A percentile compares a stretch with the other conserved stretches of the same genome.
Conservation (phyloP, 1,284 basidiomycete species). For the Bjerkandera adusta region DNA sequence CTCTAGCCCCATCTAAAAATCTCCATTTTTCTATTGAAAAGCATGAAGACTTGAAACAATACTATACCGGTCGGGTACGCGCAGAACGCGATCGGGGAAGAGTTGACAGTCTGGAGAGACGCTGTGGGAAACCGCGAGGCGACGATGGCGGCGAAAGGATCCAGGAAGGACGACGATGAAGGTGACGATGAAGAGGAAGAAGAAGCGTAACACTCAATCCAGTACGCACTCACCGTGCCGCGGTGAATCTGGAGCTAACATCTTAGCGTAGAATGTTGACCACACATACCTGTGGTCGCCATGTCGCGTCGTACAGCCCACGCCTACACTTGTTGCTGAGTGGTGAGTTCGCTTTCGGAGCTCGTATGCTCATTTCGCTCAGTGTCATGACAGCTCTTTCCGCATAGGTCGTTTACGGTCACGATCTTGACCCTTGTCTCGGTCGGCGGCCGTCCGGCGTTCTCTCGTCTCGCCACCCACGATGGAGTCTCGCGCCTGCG, state of each 20-base stretch:
- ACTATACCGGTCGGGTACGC: constrained; percentile 54
- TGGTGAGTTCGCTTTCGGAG: not conserved
- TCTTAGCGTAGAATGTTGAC: no score
- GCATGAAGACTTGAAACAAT: constrained; percentile 34
- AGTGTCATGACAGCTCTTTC: no score
- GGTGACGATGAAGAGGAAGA: constrained; percentile 38
- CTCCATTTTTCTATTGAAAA: constrained; percentile 36
- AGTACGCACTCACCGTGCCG: no score
- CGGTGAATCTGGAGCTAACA: no score
- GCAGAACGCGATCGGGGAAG: constrained; percentile 52
- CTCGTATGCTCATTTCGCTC: not conserved
- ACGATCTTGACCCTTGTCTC: no score
- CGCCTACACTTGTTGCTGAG: not conserved
- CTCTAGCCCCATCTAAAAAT: constrained; percentile 31
- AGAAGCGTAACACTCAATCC: no score
- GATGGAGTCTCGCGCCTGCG: not conserved
- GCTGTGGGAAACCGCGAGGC: constrained; percentile 59
- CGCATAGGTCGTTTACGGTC: no score
- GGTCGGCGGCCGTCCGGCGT: not conserved
- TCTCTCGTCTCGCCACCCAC: not conserved
- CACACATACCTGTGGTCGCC: no score
- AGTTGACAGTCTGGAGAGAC: constrained; percentile 70
- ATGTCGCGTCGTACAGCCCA: no score
- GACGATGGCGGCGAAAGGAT: constrained; percentile 34
- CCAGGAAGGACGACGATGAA: constrained; percentile 40